phyloP scores from a whole-genome alignment of 2,329 filamentous ascomycete genomes.

The Aulographum hederae region DNA sequence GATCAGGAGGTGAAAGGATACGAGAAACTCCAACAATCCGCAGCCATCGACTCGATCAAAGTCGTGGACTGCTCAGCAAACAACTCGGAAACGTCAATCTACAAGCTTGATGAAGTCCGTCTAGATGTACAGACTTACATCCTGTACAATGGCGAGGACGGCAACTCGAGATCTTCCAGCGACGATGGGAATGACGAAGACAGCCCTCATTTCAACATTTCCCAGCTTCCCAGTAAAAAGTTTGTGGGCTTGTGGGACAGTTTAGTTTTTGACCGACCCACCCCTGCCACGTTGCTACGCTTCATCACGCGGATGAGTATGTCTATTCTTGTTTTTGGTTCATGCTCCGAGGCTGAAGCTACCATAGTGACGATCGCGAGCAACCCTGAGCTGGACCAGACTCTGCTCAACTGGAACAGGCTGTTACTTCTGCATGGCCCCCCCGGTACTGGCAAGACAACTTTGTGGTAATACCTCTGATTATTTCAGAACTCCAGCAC shows the following conservation, averaged over 20 bases:
- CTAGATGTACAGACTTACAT: constrained; percentile 25
- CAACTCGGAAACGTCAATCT: constrained; percentile 5
- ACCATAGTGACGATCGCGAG: too few species aligned
- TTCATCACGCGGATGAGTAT: constrained; percentile 21
- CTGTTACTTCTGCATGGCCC: constrained; percentile 24
- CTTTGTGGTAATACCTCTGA: too few species aligned
- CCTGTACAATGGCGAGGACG: constrained; percentile 13
- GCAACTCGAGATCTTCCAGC: constrained; percentile 6
- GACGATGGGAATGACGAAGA: constrained; percentile 11
- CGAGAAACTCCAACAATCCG: constrained; percentile 13
- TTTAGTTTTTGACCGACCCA: constrained; percentile 23
- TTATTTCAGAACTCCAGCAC: too few species aligned
- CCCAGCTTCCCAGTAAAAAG: constrained; percentile 17
- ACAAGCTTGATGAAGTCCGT: constrained; percentile 15
- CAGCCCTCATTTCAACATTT: constrained; percentile 5
- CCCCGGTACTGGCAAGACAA: constrained; percentile 25
- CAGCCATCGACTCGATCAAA: constrained; percentile 15
- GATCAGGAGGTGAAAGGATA: constrained; percentile 15
- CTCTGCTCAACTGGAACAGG: constrained; percentile 27
- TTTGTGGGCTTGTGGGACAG: constrained; percentile 25
- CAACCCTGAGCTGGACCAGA: too few species aligned
- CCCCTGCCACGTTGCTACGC: constrained; percentile 22
- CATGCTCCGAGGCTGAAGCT: too few species aligned
- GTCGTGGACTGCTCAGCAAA: constrained; percentile 20
- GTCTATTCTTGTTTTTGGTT: too few species aligned